Base-by-base conservation (phyloP, 2,329 filamentous ascomycete species). In the Sarocladiaceae sp. region DNA sequence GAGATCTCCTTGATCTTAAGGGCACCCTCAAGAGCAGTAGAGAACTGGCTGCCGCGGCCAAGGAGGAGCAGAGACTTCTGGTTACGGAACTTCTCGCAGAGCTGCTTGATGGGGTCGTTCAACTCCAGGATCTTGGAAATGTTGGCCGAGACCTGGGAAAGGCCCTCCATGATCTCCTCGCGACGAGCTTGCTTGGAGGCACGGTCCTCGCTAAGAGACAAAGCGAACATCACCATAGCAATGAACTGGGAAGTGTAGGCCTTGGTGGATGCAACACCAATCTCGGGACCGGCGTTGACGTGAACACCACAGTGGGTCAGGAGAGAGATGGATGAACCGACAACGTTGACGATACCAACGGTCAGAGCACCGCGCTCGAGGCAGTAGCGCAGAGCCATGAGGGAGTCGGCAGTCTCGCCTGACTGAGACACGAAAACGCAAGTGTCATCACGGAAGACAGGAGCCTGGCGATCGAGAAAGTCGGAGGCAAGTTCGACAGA, bases 1-100 rank as follows among this genome's bases (percentile, higher is more conserved):
- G 93, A 97, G 65, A 99, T 99, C 77, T 99, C 94, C 83, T 99
- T 99, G 74, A 99, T 99, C 82, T 99, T 99, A 62, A 99, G 80
- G 48, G 94, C 94, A 74, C 90, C 94, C 79, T 99, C 94, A 20
- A 99, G 84, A 53, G 94, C 94, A 63, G 94, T 99, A 55, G 93
- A 92, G 78, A 92, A 96, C 76, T 99, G 94, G 68, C 90, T 90
- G 61, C 94, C 94, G 78, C 94, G 89, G 56, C 94, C 94, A 56
- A 99, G 82, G 52, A 99, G 83, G 56, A 99, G 80, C 64, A 99
- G 75, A 59, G 89, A 95, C 84, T 97, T 97, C 74, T 99, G 94
- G 76, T 96, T 82, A 81, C 96, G 92, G 84, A 99, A 90, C 69
- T 91, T 90, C 66, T 87, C 79, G 74, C 93, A 97, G 62, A 99